phyloP scores from a whole-genome alignment of 2,329 filamentous ascomycete species.

The Juglanconis oblonga region DNA sequence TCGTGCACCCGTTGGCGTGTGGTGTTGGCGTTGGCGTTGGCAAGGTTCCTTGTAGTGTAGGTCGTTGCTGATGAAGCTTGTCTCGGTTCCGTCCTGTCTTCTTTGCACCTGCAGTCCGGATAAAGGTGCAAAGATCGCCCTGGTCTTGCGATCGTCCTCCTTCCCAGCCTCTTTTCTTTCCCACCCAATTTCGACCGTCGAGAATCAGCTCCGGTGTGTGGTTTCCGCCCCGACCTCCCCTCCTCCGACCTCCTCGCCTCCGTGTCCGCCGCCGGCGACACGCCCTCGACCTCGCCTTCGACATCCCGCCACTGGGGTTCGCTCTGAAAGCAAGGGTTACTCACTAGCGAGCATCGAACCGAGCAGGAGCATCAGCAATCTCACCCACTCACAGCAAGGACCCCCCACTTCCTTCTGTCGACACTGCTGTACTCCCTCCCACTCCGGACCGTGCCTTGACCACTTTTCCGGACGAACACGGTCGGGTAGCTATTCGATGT shows the following conservation, averaged over 20 bases:
- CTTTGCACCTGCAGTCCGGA: not conserved
- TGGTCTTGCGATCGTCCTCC: conserved; percentile 1
- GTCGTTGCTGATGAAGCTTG: not conserved
- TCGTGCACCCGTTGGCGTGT: not conserved
- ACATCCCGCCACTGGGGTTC: not conserved
- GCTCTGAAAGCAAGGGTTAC: not conserved
- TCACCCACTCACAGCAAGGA: conserved; percentile 1
- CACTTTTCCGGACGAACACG: conserved; percentile 2
- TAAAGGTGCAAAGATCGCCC: conserved; percentile 13
- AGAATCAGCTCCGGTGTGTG: conserved; percentile 12
- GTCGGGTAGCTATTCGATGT: conserved; percentile 1
- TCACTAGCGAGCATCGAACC: not conserved
- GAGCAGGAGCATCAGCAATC: conserved; percentile 7
- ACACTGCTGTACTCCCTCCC: not conserved
- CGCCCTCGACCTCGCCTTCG: not conserved
- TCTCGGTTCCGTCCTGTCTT: not conserved
- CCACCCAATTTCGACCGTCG: conserved; percentile 13
- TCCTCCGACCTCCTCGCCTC: not conserved
- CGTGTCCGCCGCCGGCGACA: conserved; percentile 6
- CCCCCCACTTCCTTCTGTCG: conserved; percentile 10
- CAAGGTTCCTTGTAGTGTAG: not conserved
- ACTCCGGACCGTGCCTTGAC: conserved; percentile 3
- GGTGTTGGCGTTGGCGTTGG: no score
- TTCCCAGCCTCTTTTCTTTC: not conserved
- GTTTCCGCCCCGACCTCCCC: not conserved